Evolutionary conservation across 371 early-diverging fungal genomes (phyloP).

Genomic region (Entomophthora muscae): DNA sequence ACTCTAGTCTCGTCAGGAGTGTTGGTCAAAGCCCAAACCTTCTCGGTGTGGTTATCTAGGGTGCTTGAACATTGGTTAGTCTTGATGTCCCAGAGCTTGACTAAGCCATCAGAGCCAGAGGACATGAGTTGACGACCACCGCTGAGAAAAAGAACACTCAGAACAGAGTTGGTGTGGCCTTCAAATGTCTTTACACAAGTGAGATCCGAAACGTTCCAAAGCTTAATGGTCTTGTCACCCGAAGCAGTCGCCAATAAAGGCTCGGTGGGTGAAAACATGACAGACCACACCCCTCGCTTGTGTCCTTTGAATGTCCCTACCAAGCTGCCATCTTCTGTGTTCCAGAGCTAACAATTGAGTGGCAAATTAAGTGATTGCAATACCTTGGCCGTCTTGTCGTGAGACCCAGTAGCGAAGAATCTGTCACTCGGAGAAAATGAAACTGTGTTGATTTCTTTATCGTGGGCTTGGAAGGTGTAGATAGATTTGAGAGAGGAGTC

Average conservation of each 20-base stretch:
- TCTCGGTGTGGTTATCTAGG: conserved; percentile 84
- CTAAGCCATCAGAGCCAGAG: conserved; percentile 77
- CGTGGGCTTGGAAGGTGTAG: conserved; percentile 89
- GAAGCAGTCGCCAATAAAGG: conserved; percentile 78
- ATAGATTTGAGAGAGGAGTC: conserved; percentile 33
- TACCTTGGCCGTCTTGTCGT: conserved; percentile 91
- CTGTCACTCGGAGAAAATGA: conserved; percentile 82
- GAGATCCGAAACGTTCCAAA: conserved; percentile 81
- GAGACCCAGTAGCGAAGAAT: conserved; percentile 88
- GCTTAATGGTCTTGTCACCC: conserved; percentile 81
- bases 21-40: conserved; percentile 76
- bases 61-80: conserved; percentile 73
- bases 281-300: conserved; percentile 87
- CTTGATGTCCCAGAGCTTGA: conserved; percentile 90
- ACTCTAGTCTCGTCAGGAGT: conserved; percentile 52
- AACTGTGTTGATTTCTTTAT: conserved; percentile 93
- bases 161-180: conserved; percentile 87
- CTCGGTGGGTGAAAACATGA: conserved; percentile 78
- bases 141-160: conserved; percentile 65
- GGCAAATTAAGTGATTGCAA: neutral
- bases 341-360: conserved; percentile 45
- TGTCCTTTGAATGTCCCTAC: conserved; percentile 83
- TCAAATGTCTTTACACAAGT: conserved; percentile 87
- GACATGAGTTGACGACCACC: conserved; percentile 76
- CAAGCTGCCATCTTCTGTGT: conserved; percentile 56